These are phyloP conservation scores for Tetrahymena malaccensis DNA, from an alignment of 73 alveolate genomes.

Conservation along the genomic window DNA sequence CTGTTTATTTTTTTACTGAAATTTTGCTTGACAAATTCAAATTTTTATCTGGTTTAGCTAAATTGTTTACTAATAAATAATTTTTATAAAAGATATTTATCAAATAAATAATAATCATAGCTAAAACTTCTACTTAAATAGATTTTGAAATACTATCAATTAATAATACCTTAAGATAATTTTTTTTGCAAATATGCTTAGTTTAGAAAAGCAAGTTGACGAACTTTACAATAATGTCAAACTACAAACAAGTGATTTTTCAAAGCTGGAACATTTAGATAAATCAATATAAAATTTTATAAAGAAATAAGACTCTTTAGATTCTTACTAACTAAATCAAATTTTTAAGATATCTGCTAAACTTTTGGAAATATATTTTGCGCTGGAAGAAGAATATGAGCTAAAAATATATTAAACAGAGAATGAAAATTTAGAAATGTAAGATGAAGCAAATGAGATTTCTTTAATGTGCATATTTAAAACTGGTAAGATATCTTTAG, in stretches of 20 bases:
- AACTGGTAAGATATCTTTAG: neutral
- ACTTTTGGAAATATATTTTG: neutral
- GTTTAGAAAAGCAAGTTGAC: neutral
- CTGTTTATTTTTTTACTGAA: no score
- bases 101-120: no score
- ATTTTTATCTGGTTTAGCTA: no score
- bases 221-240: neutral
- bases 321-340: neutral
- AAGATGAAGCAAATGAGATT: neutral
- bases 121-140: no score
- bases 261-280: neutral
- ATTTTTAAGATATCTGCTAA: neutral
- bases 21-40: no score
- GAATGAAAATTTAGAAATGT: neutral
- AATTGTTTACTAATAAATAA: no score
- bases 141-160: no score
- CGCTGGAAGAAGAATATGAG: neutral
- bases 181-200: neutral
- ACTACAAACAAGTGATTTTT: neutral
- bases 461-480: neutral
- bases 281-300: neutral
- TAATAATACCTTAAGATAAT: neutral
- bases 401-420: neutral
- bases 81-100: no score
- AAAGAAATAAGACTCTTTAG: neutral